phyloP scores from a whole-genome alignment of 495 filamentous ascomycete species.

The Hyphodiscus hymeniophilus region DNA sequence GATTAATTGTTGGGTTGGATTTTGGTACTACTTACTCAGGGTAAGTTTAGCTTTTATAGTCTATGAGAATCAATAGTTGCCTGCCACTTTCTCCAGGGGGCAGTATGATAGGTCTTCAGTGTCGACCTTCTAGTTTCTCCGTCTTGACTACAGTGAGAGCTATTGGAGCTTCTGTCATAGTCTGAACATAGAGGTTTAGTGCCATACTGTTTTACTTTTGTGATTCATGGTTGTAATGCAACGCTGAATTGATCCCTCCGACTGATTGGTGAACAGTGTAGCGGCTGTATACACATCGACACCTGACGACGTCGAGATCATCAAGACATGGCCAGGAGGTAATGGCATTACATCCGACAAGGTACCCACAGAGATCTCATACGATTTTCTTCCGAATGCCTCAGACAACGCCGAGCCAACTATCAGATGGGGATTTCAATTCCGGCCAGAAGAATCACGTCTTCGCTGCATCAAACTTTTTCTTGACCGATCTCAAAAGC shows the following conservation, averaged over 20 bases:
- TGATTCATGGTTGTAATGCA: too few relatives aligned
- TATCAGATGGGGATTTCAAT: constrained; percentile 71
- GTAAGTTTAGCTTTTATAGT: constrained; percentile 31
- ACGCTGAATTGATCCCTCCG: too few relatives aligned
- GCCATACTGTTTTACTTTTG: too few relatives aligned
- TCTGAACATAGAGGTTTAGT: too few relatives aligned
- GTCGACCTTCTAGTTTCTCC: too few relatives aligned
- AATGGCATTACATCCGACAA: constrained; percentile 66
- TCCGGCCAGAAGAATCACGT: constrained; percentile 63
- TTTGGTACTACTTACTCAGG: constrained; percentile 67
- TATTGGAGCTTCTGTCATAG: too few relatives aligned
- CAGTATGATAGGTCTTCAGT: too few relatives aligned
- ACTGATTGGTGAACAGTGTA: constrained; percentile 38
- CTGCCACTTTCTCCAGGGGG: too few relatives aligned
- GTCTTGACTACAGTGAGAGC: too few relatives aligned
- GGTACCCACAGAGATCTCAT: constrained; percentile 56
- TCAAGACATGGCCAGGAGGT: constrained; percentile 74
- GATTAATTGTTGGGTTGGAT: constrained; percentile 58
- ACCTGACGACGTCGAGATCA: constrained; percentile 70
- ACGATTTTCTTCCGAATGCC: constrained; percentile 34
- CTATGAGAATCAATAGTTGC: too few relatives aligned
- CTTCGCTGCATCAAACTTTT: constrained; percentile 75
- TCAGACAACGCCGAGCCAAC: constrained; percentile 27
- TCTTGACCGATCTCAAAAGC: constrained; percentile 67
- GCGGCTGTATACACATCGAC: constrained; percentile 68